Percentiles rank a stretch among this genome's conserved stretches.
These are phyloP conservation scores for Suillus subaureus DNA, from an alignment of 768 basidiomycete genomes.

Conservation along the genomic window DNA sequence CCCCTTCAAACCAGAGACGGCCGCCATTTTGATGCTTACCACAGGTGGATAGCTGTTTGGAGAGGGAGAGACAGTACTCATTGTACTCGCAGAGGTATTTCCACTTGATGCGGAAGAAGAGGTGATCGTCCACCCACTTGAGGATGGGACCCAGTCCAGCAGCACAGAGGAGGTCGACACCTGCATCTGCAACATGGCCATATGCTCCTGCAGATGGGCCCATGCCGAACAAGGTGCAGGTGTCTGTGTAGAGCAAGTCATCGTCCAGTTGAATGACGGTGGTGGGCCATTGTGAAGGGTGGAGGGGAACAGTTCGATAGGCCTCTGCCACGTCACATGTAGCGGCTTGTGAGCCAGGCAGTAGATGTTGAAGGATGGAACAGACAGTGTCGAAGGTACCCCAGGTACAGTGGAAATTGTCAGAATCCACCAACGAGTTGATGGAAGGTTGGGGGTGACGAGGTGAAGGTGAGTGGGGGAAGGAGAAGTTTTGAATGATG, in stretches of 20 bases:
- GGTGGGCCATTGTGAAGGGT: neutral
- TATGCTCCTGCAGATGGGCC: accelerated
- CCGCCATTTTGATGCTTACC: too few species aligned
- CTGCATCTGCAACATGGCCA: neutral
- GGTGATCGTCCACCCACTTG: neutral
- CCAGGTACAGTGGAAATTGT: neutral
- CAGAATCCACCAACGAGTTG: neutral
- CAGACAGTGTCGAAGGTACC: neutral
- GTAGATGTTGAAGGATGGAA: neutral
- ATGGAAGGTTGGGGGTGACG: neutral
- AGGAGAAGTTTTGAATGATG: neutral
- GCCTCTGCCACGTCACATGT: neutral
- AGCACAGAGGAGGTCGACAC: neutral
- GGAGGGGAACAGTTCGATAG: neutral
- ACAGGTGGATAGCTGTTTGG: too few species aligned
- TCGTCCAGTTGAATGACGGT: neutral
- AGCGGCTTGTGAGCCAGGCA: neutral
- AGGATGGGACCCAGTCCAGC: neutral
- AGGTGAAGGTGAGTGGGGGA: neutral
- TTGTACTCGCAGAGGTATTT: too few species aligned
- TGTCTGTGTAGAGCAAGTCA: neutral
- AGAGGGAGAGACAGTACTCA: too few species aligned
- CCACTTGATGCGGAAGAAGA: too few species aligned
- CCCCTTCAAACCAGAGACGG: too few species aligned
- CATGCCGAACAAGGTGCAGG: neutral